A percentile compares a stretch with the other conserved stretches of the same genome.
phyloP scores from a whole-genome alignment of 1,284 basidiomycete genomes.

The Bondarzewia mesenterica region DNA sequence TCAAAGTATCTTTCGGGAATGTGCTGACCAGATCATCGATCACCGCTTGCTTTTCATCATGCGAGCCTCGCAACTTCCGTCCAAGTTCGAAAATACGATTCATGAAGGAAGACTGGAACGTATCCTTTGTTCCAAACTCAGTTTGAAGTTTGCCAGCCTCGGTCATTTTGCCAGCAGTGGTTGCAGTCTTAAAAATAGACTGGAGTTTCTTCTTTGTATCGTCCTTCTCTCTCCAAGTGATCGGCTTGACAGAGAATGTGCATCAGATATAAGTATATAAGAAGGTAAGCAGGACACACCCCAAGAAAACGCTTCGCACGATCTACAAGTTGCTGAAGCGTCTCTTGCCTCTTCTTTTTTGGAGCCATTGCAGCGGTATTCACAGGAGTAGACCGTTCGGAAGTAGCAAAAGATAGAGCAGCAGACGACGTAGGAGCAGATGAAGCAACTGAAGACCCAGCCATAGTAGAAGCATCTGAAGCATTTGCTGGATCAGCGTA shows the following conservation, averaged over 20 bases:
- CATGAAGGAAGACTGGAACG: neutral
- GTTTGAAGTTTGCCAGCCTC: neutral
- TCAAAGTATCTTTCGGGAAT: slow-evolving; percentile 5
- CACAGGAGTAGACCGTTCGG: too few species aligned
- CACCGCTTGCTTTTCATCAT: neutral
- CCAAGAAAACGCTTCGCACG: neutral
- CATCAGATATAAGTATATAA: too few species aligned
- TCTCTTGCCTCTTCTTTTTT: neutral
- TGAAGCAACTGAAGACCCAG: too few species aligned
- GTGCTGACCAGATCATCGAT: neutral
- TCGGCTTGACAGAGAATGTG: neutral
- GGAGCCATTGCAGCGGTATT: too few species aligned
- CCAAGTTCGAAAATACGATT: neutral
- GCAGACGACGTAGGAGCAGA: too few species aligned
- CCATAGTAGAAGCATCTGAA: too few species aligned
- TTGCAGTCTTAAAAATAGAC: neutral
- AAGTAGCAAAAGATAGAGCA: too few species aligned
- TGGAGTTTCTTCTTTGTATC: neutral
- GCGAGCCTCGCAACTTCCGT: neutral
- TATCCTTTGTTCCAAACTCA: neutral
- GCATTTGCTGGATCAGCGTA: too few species aligned
- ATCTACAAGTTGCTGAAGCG: neutral
- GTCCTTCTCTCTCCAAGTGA: neutral
- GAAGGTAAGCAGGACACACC: neutral
- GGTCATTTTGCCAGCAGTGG: neutral